phyloP scores from a whole-genome alignment of 441 rosid species.

The Corymbia calophylla region DNA sequence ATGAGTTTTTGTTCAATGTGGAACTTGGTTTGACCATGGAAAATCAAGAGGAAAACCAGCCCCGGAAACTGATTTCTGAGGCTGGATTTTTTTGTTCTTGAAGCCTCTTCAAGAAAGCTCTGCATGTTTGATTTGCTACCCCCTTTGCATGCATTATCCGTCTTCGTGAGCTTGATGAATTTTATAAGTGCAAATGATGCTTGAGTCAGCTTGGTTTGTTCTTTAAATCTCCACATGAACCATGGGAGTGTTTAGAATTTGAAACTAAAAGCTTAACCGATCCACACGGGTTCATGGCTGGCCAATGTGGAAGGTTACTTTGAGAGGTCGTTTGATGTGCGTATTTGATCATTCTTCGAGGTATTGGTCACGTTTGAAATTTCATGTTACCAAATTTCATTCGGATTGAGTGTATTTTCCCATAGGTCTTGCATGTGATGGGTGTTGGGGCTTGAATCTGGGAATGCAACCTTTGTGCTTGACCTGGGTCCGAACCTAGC shows the following conservation, averaged over 20 bases:
- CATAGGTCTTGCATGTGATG: background rate
- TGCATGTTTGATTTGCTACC: background rate
- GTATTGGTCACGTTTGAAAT: background rate
- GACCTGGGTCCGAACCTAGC: no score
- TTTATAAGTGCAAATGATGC: background rate
- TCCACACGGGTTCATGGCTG: background rate
- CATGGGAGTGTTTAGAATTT: background rate
- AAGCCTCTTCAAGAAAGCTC: background rate
- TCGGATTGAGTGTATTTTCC: no score
- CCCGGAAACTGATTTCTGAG: no score
- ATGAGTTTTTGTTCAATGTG: background rate
- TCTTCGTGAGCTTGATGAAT: background rate
- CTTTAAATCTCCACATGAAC: background rate
- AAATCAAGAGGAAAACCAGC: no score
- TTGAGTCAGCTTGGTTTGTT: background rate
- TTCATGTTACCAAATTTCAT: background rate
- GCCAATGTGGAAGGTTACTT: background rate
- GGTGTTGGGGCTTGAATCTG: fast-evolving
- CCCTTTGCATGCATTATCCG: background rate
- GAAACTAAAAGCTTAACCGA: background rate
- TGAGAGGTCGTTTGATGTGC: background rate
- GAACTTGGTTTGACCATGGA: background rate
- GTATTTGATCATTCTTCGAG: background rate
- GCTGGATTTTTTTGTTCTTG: no score
- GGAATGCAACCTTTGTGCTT: background rate